Evolutionary conservation across 805 yeast species (phyloP).

Genomic region (Cephaloascus fragrans): DNA sequence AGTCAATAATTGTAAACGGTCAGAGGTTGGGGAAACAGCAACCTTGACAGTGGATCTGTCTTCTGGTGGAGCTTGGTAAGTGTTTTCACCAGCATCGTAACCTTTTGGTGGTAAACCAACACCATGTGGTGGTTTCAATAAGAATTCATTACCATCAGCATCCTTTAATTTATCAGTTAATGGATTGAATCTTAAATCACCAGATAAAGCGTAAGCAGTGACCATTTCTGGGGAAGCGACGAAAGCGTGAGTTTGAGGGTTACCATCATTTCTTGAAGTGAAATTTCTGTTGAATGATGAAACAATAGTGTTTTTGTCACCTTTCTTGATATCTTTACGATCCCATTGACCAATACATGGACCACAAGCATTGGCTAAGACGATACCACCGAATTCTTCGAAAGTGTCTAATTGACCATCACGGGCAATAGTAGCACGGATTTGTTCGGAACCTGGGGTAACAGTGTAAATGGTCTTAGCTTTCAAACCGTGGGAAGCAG

Average conservation of each 20-base stretch:
- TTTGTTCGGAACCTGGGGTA: conserved; percentile 97
- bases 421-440: conserved; percentile 95
- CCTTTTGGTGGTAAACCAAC: conserved; percentile 86
- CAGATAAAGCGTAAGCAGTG: conserved; percentile 90
- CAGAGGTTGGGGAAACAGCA: conserved; percentile 78
- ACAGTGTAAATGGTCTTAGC: conserved; percentile 88
- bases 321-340: conserved; percentile 84
- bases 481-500: conserved; percentile 83
- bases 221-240: conserved; percentile 96
- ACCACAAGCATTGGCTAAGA: conserved; percentile 96
- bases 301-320: conserved; percentile 93
- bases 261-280: conserved; percentile 96
- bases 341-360: conserved; percentile 99
- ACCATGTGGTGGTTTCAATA: conserved; percentile 80
- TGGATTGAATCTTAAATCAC: conserved; percentile 96
- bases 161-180: conserved; percentile 82
- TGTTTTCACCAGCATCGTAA: conserved; percentile 87
- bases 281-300: conserved; percentile 97
- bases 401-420: conserved; percentile 89
- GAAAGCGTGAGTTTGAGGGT: conserved; percentile 94
- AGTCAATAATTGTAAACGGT: conserved; percentile 88
- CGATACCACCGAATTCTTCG: conserved; percentile 87
- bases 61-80: conserved; percentile 94
- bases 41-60: conserved; percentile 73
- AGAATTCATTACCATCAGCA: conserved; percentile 84